Percentiles rank a stretch among this genome's conserved stretches.
Conservation (phyloP, 106 monocot species). For the Platanthera zijinensis region DNA sequence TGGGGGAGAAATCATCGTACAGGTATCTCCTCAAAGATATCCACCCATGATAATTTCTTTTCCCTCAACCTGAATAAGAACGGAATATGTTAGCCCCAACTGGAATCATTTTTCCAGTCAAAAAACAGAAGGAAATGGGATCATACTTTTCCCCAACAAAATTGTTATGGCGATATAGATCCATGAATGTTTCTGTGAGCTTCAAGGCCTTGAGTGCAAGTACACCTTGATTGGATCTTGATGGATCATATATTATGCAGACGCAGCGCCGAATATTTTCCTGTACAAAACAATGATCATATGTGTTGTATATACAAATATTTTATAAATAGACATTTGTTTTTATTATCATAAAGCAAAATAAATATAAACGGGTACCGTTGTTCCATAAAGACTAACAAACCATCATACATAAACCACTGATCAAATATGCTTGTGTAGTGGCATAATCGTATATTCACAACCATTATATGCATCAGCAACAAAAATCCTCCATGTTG, state of each 20-base stretch:
- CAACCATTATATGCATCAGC: too few relatives aligned
- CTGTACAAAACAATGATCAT: slow-evolving; percentile 29
- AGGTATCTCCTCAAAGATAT: slow-evolving; percentile 98
- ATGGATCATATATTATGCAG: slow-evolving; percentile 94
- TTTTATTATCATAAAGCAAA: too few relatives aligned
- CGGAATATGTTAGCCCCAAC: not conserved
- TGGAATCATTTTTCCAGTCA: not conserved
- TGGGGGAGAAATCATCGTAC: slow-evolving; percentile 23
- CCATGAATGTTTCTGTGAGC: slow-evolving; percentile 74
- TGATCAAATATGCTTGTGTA: too few relatives aligned
- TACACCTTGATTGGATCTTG: slow-evolving; percentile 63
- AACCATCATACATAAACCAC: too few relatives aligned
- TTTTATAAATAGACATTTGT: too few relatives aligned
- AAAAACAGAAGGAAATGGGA: not conserved
- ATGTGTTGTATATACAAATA: not conserved
- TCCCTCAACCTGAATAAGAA: slow-evolving; percentile 59
- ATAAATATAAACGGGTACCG: too few relatives aligned
- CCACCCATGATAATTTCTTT: slow-evolving; percentile 90
- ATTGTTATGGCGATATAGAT: slow-evolving; percentile 53
- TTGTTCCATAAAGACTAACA: too few relatives aligned
- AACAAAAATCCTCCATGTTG: too few relatives aligned
- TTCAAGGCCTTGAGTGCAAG: slow-evolving; percentile 69
- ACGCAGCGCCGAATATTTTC: slow-evolving; percentile 96
- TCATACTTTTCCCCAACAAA: slow-evolving; percentile 89
- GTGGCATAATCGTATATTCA: too few relatives aligned